Conservation (phyloP, 1,139 yeast species). For the Candida frijolesensis region DNA sequence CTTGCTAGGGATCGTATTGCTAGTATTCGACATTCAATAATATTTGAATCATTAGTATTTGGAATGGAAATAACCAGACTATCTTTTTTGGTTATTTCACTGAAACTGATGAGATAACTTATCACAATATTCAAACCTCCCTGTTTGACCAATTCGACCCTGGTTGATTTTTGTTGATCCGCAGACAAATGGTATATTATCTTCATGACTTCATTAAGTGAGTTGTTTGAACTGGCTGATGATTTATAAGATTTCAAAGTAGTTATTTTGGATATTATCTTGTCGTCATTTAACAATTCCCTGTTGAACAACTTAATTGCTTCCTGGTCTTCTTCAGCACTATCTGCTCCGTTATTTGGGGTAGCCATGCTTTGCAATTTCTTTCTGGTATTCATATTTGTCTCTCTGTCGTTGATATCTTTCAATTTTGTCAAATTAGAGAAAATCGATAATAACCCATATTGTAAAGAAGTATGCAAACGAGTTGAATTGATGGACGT, state of each 20-base stretch:
- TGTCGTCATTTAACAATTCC: conserved; percentile 27
- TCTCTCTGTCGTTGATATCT: conserved; percentile 18
- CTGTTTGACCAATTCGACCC: conserved; percentile 46
- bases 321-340: conserved; percentile 24
- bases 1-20: conserved; percentile 44
- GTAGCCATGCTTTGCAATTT: conserved; percentile 38
- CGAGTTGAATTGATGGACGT: conserved; percentile 1
- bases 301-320: conserved; percentile 35
- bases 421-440: conserved; percentile 39
- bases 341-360: conserved; percentile 25
- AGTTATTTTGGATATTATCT: conserved; percentile 29
- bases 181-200: conserved; percentile 22
- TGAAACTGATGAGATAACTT: conserved; percentile 37
- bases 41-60: conserved; percentile 10
- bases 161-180: conserved; percentile 26
- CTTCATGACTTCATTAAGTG: conserved; percentile 13
- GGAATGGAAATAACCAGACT: conserved; percentile 24
- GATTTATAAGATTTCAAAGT: conserved; percentile 26
- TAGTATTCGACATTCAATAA: conserved; percentile 25
- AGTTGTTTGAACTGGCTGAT: conserved; percentile 13
- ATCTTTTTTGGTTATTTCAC: conserved; percentile 23
- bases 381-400: conserved; percentile 22
- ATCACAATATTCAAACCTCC: conserved; percentile 45
- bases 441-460: conserved; percentile 42
- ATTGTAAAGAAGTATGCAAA: conserved; percentile 22